Evolutionary conservation across 495 filamentous ascomycete genomes (phyloP), one percentile per base, ranked within the genome.

Genomic region (Lepraria neglecta): DNA sequence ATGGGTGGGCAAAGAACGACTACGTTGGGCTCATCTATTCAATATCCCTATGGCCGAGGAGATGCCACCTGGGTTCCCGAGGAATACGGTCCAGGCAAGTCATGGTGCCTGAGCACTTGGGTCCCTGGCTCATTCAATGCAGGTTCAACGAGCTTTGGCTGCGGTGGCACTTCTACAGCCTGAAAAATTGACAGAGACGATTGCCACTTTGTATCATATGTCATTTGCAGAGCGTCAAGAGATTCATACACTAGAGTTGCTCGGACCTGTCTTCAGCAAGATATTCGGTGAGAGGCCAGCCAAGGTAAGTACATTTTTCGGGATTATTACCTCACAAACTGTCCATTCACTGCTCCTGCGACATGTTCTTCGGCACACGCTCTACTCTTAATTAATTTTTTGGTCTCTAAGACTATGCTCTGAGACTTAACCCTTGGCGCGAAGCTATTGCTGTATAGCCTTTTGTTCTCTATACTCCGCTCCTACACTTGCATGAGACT

Each of bases 21-120:
- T 72, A n/a, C 82, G 83, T 62, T 89, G 85, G 85, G 76, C 82
- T 1, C 62, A 62, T 0, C 69, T 72, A 60, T 87, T 89, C 74
- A 68, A 75, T 19, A 73, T 89, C 17, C 86, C 87, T 42, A 84
- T 89, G 56, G 60, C 67, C 0, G 64, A 72, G 0, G 53, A 67
- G 0, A 65, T 72, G 27, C 85, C 85, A 1, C 72, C 81, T 14
- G 76, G 79, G 12, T 89, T 89, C 70, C 87, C 87, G 0, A 73
- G 78, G 0, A 67, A 76, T 31, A 87, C 86, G 0, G 65, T 87
- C 7, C 59, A 62, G 44, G 65, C 62, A 19, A 56, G 57, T 46
- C 11, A 38, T 38, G 35, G 35, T 38, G 35, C 7, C 42, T n/a
- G 17, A 12, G 17, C 31, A 35, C 6, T 14, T 11, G 6, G 51